Percentiles rank a stretch among this genome's conserved stretches.
phyloP scores from a whole-genome alignment of 179 eudicot species.

The Sideroxylon spinosum region DNA sequence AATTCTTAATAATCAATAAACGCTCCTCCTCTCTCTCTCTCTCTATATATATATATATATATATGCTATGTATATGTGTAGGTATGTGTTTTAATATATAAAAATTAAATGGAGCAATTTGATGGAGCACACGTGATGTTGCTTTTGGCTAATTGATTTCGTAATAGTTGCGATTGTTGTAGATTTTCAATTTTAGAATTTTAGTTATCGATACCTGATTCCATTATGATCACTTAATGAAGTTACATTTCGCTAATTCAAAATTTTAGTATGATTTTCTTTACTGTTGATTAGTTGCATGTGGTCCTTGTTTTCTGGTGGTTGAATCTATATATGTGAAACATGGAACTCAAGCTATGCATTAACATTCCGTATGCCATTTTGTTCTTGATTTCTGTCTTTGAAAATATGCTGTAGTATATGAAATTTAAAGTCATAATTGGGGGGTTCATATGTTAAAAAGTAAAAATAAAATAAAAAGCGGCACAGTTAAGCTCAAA shows the following conservation, averaged over 20 bases:
- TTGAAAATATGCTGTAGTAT: not conserved
- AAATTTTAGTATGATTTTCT: not conserved
- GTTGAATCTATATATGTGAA: no score
- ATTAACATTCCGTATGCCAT: no score
- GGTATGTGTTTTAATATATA: conserved; percentile 24
- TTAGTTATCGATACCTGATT: not conserved
- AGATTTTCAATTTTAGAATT: not conserved
- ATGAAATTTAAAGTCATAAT: not conserved
- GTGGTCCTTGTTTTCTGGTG: no score
- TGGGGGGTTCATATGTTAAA: no score
- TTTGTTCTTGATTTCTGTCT: not conserved
- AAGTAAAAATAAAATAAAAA: not conserved
- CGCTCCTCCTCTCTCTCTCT: not conserved
- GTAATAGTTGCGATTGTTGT: not conserved
- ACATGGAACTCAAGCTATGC: no score
- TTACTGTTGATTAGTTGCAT: not conserved
- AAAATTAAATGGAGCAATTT: not conserved
- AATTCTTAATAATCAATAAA: no score
- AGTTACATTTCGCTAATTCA: not conserved
- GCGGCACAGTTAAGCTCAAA: not conserved
- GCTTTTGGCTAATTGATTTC: not conserved
- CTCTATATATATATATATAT: not conserved
- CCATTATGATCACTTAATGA: not conserved
- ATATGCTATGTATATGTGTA: conserved; percentile 13
- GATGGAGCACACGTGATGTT: not conserved